Base-by-base conservation (phyloP, 75 land plant genomes). In the Cupressus sempervirens region DNA sequence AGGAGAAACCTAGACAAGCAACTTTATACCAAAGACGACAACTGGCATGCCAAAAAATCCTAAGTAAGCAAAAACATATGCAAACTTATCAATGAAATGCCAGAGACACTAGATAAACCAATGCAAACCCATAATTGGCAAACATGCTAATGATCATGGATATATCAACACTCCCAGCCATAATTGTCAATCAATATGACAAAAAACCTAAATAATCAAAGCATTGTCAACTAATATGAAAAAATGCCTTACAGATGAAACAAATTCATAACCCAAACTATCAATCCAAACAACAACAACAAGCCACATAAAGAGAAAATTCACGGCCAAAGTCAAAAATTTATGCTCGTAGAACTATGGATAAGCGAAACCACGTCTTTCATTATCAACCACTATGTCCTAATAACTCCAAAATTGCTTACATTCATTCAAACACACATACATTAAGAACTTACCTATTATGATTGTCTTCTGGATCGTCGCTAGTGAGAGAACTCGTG, bases 401-500 rank as follows among this genome's bases (percentile, higher is more conserved):
- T 48, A 10, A 10, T 10, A 48, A 48, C 52, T 48, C 52, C 12
- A 8, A 10, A 46, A 79, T 45, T 11, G 29, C 14, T 9, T 43
- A 12, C 11, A 43, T 43, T 79, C 4, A 45, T 43, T 45, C 13
- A 45, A 79, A 2, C 45, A 29, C 67, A 82, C 4, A 53, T 32
- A 30, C 4, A 52, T 9, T 29, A 32, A 12, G 54, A 35, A 68
- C 54, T 53, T 67, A 82, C 67, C 54, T 48, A 68, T 62, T 38
- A 82, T 18, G 75, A 35, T n/a, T 43, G 30, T 92, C 93, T 56
- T 83, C 52, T 32, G 86, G 91, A 83, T 92, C 95, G 84, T 92
- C 93, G 87, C 95, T 93, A 32, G 88, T 91, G 81, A 83, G 45
- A 13, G 95, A 92, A 40, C 88, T 65, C 35, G 86, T 89, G 82